Evolutionary conservation across 148 eudicot species (phyloP).

Genomic region (Vaccinium corymbosum): DNA sequence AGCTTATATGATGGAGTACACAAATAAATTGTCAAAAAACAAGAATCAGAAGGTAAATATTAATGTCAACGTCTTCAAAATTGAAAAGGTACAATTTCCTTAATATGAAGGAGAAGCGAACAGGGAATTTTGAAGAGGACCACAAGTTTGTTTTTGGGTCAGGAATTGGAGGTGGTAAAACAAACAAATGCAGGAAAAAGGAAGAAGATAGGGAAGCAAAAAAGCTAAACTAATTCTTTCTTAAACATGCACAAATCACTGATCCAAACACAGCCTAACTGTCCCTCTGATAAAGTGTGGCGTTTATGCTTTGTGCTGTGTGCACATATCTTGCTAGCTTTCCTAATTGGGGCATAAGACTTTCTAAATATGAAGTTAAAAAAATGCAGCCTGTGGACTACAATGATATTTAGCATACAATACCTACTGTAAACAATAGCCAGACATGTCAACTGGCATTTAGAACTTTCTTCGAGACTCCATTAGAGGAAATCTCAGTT

Average conservation of each 20-base stretch:
- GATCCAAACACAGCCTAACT: background rate
- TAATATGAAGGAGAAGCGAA: background rate
- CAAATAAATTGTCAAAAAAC: background rate
- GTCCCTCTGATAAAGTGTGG: background rate
- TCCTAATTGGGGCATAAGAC: background rate
- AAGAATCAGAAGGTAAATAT: background rate
- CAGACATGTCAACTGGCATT: constrained; percentile 8
- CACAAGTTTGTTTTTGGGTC: background rate
- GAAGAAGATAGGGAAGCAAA: background rate
- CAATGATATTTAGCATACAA: background rate
- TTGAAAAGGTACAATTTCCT: background rate
- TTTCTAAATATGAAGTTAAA: background rate
- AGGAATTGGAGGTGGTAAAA: background rate
- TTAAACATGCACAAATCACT: background rate
- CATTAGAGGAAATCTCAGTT: constrained; percentile 31
- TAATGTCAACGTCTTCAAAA: background rate
- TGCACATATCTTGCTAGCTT: background rate
- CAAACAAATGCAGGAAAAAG: background rate
- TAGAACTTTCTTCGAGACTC: constrained; percentile 8
- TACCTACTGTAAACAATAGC: background rate
- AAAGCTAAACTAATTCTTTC: background rate
- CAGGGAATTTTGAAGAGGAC: background rate
- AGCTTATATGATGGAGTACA: background rate
- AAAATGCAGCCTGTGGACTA: background rate
- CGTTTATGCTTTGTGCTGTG: background rate